Evolutionary conservation across 768 basidiomycete species (phyloP).

Genomic region (Rhodotorula toruloides): DNA sequence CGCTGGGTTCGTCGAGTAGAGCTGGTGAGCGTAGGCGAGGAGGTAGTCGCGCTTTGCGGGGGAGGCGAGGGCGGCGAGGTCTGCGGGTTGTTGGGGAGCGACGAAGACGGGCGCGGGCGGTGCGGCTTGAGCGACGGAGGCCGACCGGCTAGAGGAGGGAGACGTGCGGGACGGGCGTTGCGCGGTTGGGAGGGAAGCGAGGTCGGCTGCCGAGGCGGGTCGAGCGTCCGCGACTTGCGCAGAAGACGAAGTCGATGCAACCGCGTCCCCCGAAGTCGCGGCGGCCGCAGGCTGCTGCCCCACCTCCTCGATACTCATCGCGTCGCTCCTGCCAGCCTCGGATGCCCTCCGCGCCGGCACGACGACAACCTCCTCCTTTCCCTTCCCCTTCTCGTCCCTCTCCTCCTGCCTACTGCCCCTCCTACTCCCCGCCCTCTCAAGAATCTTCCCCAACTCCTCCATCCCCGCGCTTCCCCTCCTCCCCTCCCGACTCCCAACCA

Average conservation of each 20-base stretch:
- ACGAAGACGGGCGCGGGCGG: background rate
- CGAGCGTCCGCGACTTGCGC: no score
- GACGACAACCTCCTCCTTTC: no score
- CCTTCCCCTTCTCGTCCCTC: background rate
- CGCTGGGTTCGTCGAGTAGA: constrained; percentile 28
- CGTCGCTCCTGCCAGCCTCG: background rate
- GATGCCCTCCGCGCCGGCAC: no score
- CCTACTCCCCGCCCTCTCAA: constrained; percentile 10
- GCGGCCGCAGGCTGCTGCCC: background rate
- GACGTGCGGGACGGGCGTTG: background rate
- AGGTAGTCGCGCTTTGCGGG: constrained; percentile 35
- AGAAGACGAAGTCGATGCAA: no score
- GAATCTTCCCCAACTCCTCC: background rate
- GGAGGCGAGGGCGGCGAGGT: constrained; percentile 12
- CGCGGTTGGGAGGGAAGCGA: background rate
- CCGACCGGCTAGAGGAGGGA: background rate
- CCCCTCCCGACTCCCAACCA: constrained; percentile 6
- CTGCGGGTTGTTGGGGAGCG: background rate
- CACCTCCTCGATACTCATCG: constrained; percentile 21
- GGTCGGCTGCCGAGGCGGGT: background rate
- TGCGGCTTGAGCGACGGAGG: background rate
- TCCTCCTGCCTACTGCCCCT: background rate
- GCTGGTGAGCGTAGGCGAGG: constrained; percentile 35
- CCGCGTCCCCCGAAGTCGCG: background rate
- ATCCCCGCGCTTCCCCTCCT: background rate